Percentiles rank a stretch among this genome's conserved stretches.
Conservation (phyloP, 1,284 basidiomycete species). For the Xerocomus amazonicus region DNA sequence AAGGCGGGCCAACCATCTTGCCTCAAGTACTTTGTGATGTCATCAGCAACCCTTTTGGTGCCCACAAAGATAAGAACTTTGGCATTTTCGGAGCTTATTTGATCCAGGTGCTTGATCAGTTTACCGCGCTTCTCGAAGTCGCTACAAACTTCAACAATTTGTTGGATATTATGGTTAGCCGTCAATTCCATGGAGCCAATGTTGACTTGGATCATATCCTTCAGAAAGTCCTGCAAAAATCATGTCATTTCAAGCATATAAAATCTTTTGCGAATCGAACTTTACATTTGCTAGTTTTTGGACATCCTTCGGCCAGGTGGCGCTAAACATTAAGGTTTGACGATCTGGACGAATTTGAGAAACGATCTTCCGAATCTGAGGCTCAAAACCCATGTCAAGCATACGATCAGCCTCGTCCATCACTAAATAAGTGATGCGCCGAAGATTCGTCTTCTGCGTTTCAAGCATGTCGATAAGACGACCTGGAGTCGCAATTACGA, state of each 20-base stretch:
- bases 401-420: constrained; percentile 99
- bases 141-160: constrained; percentile 95
- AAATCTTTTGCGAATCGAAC: constrained; percentile 1
- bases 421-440: constrained; percentile 94
- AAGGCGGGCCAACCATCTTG: constrained; percentile 99
- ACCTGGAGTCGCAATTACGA: constrained; percentile 91
- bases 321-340: constrained; percentile 96
- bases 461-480: constrained; percentile 95
- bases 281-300: constrained; percentile 88
- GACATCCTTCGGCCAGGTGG: constrained; percentile 99
- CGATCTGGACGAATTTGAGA: constrained; percentile 95
- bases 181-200: constrained; percentile 98
- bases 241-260: not conserved
- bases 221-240: constrained; percentile 77
- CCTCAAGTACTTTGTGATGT: constrained; percentile 95
- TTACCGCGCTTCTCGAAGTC: constrained; percentile 98
- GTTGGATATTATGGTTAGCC: constrained; percentile 97
- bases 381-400: constrained; percentile 99
- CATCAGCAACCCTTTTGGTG: constrained; percentile 97
- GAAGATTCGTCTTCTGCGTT: constrained; percentile 93
- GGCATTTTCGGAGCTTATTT: constrained; percentile 94
- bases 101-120: constrained; percentile 95
- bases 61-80: constrained; percentile 99
- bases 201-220: constrained; percentile 97
- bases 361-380: constrained; percentile 98